These are phyloP conservation scores for Acacia concinna DNA, from an alignment of 331 rosid genomes.

Conservation along the genomic window DNA sequence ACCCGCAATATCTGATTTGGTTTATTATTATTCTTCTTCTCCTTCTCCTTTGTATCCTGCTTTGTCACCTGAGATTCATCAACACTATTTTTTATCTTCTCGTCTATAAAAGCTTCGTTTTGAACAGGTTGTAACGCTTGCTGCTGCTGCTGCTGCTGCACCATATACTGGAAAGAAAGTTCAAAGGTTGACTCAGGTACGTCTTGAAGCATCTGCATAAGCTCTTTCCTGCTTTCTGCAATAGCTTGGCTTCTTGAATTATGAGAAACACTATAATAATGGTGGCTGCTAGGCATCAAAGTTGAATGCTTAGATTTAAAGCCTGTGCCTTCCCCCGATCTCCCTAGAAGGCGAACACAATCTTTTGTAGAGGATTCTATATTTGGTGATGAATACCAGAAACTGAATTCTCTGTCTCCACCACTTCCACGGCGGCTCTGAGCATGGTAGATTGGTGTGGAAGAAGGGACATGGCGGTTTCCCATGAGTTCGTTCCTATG, in stretches of 20 bases:
- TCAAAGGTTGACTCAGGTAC: conserved; percentile 73
- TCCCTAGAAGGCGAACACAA: conserved; percentile 16
- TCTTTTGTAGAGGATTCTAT: conserved; percentile 5
- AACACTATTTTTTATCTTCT: conserved; percentile 5
- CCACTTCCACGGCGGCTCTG: conserved; percentile 33
- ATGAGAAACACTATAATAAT: conserved; percentile 34
- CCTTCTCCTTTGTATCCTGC: conserved; percentile 35
- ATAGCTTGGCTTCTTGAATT: conserved; percentile 49
- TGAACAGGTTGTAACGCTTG: conserved; percentile 27
- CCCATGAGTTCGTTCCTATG: conserved; percentile 20
- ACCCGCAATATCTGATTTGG: conserved; percentile 46
- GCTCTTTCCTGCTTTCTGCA: conserved; percentile 55
- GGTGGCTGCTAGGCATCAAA: conserved; percentile 32
- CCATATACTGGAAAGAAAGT: conserved; percentile 80
- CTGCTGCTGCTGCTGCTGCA: conserved; percentile 43
- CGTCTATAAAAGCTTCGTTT: conserved; percentile 25
- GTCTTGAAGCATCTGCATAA: conserved; percentile 64
- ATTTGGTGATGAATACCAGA: conserved; percentile 48
- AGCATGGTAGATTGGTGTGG: conserved; percentile 30
- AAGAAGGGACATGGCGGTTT: conserved; percentile 16
- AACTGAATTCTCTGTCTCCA: conserved; percentile 52
- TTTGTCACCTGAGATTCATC: conserved; percentile 32
- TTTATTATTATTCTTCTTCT: conserved; percentile 20
- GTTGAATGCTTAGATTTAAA: conserved; percentile 34
- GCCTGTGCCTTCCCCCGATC: conserved; percentile 17